Evolutionary conservation across 441 rosid species (phyloP), one percentile per base, ranked within the genome.

Genomic region (Erodium texanum): DNA sequence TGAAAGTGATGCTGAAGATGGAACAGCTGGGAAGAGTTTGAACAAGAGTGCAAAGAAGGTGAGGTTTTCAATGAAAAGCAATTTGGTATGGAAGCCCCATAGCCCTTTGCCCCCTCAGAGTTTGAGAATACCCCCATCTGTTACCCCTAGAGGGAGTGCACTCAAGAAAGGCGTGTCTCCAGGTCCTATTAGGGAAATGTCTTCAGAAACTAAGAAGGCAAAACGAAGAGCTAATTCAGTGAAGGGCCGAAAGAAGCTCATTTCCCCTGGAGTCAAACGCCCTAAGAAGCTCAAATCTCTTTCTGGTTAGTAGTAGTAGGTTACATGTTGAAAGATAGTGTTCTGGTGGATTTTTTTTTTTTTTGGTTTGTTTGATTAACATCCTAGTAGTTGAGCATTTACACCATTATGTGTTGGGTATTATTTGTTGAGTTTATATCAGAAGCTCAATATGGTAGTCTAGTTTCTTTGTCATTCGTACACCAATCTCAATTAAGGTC

Each of bases 121-220:
- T 71, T 70, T 91, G 83, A 87, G 99, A 80, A 73, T 91, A 75
- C 99, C 99, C 0, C 96, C 99, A 1, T 87, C 99, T 70, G 89
- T 83, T 70, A 89, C 95, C 16, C 98, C 98, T 14, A 81, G 98
- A 77, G 98, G 98, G 76, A 93, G 98, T 83, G 98, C 98, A 32
- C 90, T 93, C 22, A 93, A 93, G 86, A 74, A 87, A 79, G 98
- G 98, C 19, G 56, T 93, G 56, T 84, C 90, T 24, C 86, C 99
- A 3, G 99, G 99, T 74, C 99, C 99, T 41, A 69, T 91, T 56
- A 82, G 79, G 75, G 96, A 87, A 78, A 65, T 84, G 45, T 11
- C 45, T 38, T 1, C 11, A 1, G 45, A 38, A 38, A 10, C 45
- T 38, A 38, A 38, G 45, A 38, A 38, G 45, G 45, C 45, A 1